Evolutionary conservation across 257 asterid genomes (phyloP).

Genomic region (Ilex aquifolium): DNA sequence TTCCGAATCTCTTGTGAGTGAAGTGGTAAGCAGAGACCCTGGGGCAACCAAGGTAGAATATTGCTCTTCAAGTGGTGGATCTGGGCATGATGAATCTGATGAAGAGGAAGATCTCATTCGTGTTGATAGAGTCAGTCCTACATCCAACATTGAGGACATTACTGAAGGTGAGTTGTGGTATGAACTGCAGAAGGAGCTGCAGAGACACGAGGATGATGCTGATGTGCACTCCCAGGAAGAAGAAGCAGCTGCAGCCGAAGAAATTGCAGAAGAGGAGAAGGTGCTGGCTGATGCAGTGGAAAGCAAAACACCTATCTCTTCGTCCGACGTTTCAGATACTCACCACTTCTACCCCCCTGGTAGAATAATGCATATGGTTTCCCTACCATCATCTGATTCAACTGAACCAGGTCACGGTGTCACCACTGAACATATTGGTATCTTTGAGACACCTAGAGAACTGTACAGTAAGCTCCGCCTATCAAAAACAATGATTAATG

Average conservation of each 20-base stretch:
- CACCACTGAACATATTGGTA: slow-evolving; percentile 47
- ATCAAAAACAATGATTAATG: slow-evolving; percentile 80
- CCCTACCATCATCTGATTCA: slow-evolving; percentile 35
- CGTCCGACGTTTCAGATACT: slow-evolving; percentile 59
- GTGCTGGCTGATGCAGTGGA: slow-evolving; percentile 55
- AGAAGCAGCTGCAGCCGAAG: slow-evolving; percentile 63
- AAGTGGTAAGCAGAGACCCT: slow-evolving; percentile 27
- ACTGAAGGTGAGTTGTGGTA: slow-evolving; percentile 81
- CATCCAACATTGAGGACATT: slow-evolving; percentile 47
- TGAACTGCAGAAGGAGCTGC: slow-evolving; percentile 74
- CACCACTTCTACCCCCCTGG: slow-evolving; percentile 83
- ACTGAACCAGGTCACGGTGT: slow-evolving; percentile 26
- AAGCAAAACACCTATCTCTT: slow-evolving; percentile 50
- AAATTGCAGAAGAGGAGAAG: slow-evolving; percentile 72
- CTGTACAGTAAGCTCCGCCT: slow-evolving; percentile 75
- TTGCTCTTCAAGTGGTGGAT: slow-evolving; percentile 46
- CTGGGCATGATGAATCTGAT: slow-evolving; percentile 51
- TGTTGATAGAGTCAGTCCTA: slow-evolving; percentile 31
- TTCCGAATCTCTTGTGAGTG: slow-evolving; percentile 38
- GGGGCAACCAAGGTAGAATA: slow-evolving; percentile 27
- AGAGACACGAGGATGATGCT: slow-evolving; percentile 44
- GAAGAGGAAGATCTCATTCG: slow-evolving; percentile 56
- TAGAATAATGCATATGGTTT: slow-evolving; percentile 67
- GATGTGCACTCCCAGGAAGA: slow-evolving; percentile 50
- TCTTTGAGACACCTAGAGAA: slow-evolving; percentile 69